phyloP scores from a whole-genome alignment of 2,329 filamentous ascomycete species.

The Boeremia lycopersici region DNA sequence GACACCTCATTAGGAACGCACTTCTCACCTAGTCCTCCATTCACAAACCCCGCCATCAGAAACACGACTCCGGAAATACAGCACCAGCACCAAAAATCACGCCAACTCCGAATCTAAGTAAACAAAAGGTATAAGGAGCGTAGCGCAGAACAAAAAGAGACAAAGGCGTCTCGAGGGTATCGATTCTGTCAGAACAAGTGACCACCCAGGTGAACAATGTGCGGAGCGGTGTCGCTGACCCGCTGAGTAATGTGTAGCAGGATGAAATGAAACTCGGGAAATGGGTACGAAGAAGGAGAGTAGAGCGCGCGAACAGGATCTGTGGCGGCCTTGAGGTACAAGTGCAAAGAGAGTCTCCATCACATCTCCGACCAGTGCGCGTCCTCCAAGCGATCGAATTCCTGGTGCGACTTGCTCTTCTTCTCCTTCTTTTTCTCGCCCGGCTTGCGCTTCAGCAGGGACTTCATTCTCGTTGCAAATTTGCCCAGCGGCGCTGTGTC shows the following conservation, averaged over 20 bases:
- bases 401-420: conserved; percentile 25
- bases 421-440: conserved; percentile 36
- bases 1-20: too few relatives aligned
- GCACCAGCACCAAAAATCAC: too few relatives aligned
- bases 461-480: conserved; percentile 40
- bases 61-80: too few relatives aligned
- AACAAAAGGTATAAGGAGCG: neutral
- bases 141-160: neutral
- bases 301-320: neutral
- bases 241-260: too few relatives aligned
- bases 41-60: too few relatives aligned
- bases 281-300: neutral
- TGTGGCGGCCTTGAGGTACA: neutral
- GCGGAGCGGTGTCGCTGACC: too few relatives aligned
- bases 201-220: conserved; percentile 7
- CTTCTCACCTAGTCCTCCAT: too few relatives aligned
- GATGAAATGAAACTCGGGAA: too few relatives aligned
- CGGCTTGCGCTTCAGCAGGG: conserved; percentile 34
- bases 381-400: conserved; percentile 40
- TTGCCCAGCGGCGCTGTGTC: conserved; percentile 34
- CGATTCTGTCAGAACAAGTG: conserved; percentile 2
- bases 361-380: conserved; percentile 48
- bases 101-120: neutral
- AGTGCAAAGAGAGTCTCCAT: neutral
- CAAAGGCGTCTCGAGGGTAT: conserved; percentile 7